These are phyloP conservation scores for Fusarium sublunatum DNA, from an alignment of 2,329 filamentous ascomycete genomes.

Conservation along the genomic window DNA sequence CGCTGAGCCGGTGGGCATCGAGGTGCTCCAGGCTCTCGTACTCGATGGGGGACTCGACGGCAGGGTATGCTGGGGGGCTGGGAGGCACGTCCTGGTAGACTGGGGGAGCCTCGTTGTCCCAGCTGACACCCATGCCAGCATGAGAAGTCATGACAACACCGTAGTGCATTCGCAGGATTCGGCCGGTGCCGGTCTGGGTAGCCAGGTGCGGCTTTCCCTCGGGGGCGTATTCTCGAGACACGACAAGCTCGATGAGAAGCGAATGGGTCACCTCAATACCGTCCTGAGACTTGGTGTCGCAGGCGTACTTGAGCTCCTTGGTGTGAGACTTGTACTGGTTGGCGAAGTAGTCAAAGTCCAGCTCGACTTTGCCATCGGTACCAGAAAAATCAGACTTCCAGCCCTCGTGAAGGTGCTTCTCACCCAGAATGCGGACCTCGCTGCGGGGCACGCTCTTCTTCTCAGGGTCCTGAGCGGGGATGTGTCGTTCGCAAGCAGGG, in stretches of 20 bases:
- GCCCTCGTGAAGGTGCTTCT: conserved; percentile 83
- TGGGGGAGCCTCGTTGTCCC: conserved; percentile 96
- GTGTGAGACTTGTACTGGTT: conserved; percentile 57
- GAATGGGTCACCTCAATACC: conserved; percentile 85
- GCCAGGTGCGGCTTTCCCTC: conserved; percentile 74
- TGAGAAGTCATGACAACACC: conserved; percentile 83
- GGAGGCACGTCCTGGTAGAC: conserved; percentile 93
- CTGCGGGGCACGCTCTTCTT: conserved; percentile 77
- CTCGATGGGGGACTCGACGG: conserved; percentile 51
- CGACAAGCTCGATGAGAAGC: conserved; percentile 91
- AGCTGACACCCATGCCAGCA: conserved; percentile 88
- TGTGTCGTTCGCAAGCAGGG: conserved; percentile 82
- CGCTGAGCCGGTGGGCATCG: conserved; percentile 47
- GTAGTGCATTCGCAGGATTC: conserved; percentile 94
- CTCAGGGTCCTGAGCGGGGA: conserved; percentile 54
- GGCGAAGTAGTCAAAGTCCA: conserved; percentile 77
- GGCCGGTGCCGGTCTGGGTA: conserved; percentile 88
- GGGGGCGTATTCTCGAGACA: conserved; percentile 88
- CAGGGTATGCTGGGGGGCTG: conserved; percentile 78
- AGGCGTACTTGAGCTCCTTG: conserved; percentile 71
- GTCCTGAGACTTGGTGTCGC: conserved; percentile 79
- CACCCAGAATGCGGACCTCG: conserved; percentile 80
- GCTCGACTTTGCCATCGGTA: conserved; percentile 72
- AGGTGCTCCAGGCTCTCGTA: conserved; percentile 55
- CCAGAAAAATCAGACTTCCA: conserved; percentile 81